Conservation (phyloP, 129 eudicot genomes). For the Lactuca saligna region DNA sequence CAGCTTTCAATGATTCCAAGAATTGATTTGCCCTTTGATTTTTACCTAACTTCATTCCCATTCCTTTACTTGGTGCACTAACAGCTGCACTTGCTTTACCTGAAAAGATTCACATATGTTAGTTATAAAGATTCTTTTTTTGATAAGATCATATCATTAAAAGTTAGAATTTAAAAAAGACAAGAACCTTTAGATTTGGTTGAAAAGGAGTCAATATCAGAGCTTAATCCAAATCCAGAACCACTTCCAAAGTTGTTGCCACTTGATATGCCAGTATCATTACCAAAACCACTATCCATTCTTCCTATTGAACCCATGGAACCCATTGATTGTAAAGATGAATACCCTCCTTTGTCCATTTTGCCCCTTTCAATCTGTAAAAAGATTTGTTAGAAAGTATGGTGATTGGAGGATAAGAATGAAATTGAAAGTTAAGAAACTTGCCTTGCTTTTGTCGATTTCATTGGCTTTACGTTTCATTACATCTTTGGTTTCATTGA, state of each 20-base stretch:
- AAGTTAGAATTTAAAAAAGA: background rate
- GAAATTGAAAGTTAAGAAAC: conserved; percentile 5
- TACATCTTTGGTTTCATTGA: conserved; percentile 85
- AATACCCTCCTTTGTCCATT: conserved; percentile 75
- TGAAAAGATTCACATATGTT: conserved; percentile 19
- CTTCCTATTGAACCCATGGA: conserved; percentile 52
- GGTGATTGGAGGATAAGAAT: background rate
- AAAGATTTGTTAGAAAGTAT: background rate
- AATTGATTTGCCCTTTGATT: conserved; percentile 64
- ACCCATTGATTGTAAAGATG: conserved; percentile 70
- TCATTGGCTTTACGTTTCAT: conserved; percentile 96
- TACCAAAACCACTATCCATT: conserved; percentile 62
- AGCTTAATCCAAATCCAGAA: conserved; percentile 68
- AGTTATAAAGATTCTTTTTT: background rate
- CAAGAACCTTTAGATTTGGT: conserved; percentile 81
- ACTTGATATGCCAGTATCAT: conserved; percentile 49
- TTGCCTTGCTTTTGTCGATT: conserved; percentile 91
- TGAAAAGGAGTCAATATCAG: conserved; percentile 70
- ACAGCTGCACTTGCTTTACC: conserved; percentile 68
- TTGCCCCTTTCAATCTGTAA: conserved; percentile 72
- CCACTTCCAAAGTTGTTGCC: conserved; percentile 78
- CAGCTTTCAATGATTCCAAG: conserved; percentile 88
- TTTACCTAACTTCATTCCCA: conserved; percentile 87
- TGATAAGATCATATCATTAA: background rate
- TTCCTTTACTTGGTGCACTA: conserved; percentile 75